A percentile compares a stretch with the other conserved stretches of the same genome.
These are phyloP conservation scores for Salvia hispanica DNA, from an alignment of 257 asterid genomes.

Conservation along the genomic window DNA sequence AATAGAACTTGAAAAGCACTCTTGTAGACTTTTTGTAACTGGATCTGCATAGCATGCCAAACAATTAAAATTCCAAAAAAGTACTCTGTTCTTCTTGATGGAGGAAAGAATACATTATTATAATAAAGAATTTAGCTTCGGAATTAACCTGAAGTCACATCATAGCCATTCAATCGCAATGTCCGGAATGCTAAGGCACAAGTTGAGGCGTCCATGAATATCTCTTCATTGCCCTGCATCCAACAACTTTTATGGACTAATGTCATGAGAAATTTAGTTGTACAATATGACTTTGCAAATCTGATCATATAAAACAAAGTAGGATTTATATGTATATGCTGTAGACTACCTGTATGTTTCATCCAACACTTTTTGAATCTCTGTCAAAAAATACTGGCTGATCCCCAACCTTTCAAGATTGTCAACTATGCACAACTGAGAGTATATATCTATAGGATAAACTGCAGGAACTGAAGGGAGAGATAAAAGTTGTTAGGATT, in stretches of 20 bases:
- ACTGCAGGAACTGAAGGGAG: constrained; percentile 65
- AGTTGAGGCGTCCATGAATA: constrained; percentile 69
- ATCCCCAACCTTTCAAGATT: constrained; percentile 76
- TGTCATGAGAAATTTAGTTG: constrained; percentile 28
- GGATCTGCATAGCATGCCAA: constrained; percentile 48
- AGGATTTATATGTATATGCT: neutral
- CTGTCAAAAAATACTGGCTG: constrained; percentile 57
- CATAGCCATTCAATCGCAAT: constrained; percentile 72
- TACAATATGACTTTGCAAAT: neutral
- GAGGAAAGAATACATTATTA: neutral
- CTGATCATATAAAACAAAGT: neutral
- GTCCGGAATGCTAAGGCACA: constrained; percentile 79
- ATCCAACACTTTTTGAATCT: constrained; percentile 60
- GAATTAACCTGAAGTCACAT: constrained; percentile 65
- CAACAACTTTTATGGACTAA: constrained; percentile 61
- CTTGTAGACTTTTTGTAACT: constrained; percentile 46
- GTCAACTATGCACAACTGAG: constrained; percentile 59
- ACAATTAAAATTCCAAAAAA: constrained; percentile 1
- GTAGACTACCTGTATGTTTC: constrained; percentile 67
- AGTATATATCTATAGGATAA: constrained; percentile 60
- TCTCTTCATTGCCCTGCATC: constrained; percentile 86
- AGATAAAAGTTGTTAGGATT: constrained; percentile 19
- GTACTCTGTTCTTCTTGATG: constrained; percentile 7
- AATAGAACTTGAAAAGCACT: constrained; percentile 40
- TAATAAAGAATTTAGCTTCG: neutral